Conservation (phyloP, 2,329 filamentous ascomycete genomes). For the Aspergillus sp. region DNA sequence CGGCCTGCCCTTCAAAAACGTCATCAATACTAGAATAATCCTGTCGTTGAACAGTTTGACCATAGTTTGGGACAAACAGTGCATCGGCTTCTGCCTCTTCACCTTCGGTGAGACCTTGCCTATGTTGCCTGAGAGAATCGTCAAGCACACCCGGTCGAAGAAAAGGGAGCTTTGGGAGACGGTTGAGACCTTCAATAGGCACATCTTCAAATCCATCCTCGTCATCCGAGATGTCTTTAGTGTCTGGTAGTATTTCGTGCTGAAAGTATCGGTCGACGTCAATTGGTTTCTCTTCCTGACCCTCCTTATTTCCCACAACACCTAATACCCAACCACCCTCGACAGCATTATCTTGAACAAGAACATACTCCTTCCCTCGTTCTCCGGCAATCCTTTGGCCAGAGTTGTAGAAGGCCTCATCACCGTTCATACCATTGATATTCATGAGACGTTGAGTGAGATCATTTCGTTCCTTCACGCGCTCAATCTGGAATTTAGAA, state of each 20-base stretch:
- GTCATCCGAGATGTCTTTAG: constrained; percentile 67
- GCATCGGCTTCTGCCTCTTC: constrained; percentile 50
- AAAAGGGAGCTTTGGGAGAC: constrained; percentile 68
- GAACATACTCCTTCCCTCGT: constrained; percentile 87
- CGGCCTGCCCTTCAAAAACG: constrained; percentile 58
- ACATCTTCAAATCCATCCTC: constrained; percentile 89
- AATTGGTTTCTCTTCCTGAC: constrained; percentile 83
- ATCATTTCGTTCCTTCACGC: constrained; percentile 89
- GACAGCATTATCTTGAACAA: constrained; percentile 93
- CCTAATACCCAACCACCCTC: constrained; percentile 96
- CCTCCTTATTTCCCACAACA: constrained; percentile 83
- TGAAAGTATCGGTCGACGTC: constrained; percentile 75
- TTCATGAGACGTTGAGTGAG: constrained; percentile 94
- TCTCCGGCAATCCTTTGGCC: constrained; percentile 67
- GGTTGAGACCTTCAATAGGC: constrained; percentile 85
- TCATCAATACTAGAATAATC: constrained; percentile 50
- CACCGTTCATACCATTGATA: constrained; percentile 84
- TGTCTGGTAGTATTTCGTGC: constrained; percentile 55
- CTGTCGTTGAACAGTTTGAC: constrained; percentile 35
- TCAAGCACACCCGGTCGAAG: constrained; percentile 44
- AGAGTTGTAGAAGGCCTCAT: constrained; percentile 70
- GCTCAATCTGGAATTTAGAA: constrained; percentile 92
- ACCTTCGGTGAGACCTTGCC: constrained; percentile 34
- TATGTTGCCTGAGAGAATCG: constrained; percentile 37
- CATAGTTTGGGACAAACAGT: constrained; percentile 59